These are phyloP conservation scores for Penicillium desertorum DNA, from an alignment of 495 filamentous ascomycete species.

Conservation along the genomic window DNA sequence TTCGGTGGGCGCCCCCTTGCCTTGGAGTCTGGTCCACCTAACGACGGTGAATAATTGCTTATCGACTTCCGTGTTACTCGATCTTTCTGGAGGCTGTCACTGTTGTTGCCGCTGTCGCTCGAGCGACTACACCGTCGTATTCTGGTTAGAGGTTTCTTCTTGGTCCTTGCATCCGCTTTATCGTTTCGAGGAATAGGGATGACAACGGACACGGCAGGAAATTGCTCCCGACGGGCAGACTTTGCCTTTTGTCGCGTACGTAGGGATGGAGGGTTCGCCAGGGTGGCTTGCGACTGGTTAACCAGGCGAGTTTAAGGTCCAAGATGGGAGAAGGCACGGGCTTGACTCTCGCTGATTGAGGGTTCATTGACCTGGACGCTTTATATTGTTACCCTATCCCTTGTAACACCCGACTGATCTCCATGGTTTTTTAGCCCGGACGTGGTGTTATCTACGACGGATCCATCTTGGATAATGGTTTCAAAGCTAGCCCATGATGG, in stretches of 20 bases:
- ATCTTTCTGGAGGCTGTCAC: not conserved
- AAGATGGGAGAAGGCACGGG: not conserved
- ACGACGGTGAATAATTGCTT: conserved; percentile 1
- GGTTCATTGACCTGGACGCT: not conserved
- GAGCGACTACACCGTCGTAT: conserved; percentile 1
- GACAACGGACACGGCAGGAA: conserved; percentile 9
- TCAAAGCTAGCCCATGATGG: not conserved
- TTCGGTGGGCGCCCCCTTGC: conserved; percentile 6
- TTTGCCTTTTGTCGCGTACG: conserved; percentile 4
- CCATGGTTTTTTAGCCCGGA: not conserved
- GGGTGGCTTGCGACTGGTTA: not conserved
- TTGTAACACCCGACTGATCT: not conserved
- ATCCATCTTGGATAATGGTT: not conserved
- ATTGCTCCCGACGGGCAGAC: not conserved
- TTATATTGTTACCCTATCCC: not conserved
- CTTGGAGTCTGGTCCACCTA: conserved; percentile 7
- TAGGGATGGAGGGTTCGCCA: not conserved
- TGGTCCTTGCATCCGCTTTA: conserved; percentile 6
- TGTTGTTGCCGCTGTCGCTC: not conserved
- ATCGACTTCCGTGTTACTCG: not conserved
- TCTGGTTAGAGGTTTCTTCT: conserved; percentile 8
- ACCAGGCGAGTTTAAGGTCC: not conserved
- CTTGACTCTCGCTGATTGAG: not conserved
- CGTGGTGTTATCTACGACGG: not conserved
- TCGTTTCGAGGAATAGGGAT: conserved; percentile 10